Base-by-base conservation (phyloP, 176 grass and related monocot species). In the Cymbopogon citratus region DNA sequence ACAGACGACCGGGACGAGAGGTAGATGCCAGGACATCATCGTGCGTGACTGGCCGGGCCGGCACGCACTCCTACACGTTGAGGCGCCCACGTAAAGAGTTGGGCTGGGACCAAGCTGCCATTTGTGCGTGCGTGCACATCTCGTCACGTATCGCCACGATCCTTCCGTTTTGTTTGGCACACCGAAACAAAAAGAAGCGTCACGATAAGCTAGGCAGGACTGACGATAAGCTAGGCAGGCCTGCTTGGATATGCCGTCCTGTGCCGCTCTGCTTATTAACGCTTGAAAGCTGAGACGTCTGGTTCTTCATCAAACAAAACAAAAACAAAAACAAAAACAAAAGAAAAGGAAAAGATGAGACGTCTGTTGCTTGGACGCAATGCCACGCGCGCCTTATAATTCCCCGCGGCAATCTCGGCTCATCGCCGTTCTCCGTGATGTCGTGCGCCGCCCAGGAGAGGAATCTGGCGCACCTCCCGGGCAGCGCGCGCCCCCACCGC, bases 321-420 rank as follows among this genome's bases (percentile, higher is more conserved):
- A 34, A 34, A 34, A 35, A 35, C 4, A 3, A 35, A 35, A 35
- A 35, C 34, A 35, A 35, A 35, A 3, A 0, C 1, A 9, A 1
- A 0, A 19, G 7, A 52, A 7, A 54, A n/a, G 0, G 9, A 56
- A 9, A 56, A 56, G 19, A n/a, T n/a, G 19, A 57, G 6, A 23
- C 8, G 38, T 40, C 3, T 43, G 78, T 85, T 78, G 46, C 78
- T 90, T 86, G 79, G 73, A 86, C 79, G 79, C 59, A 5, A 85
- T 54, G 71, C 2, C 41, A 13, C 34, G 10, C 34, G 10, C 40
- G 54, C 76, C n/a, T n/a, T n/a, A n/a, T n/a, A n/a, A n/a, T 41
- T 69, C 51, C 39, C 40, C 54, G 64, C 64, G 41, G 24, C 66
- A 27, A 78, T 57, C 71, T 72, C 7, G 63, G 59, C 23, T 51